These are phyloP conservation scores for Dissophora ornata DNA, from an alignment of 192 early-diverging fungal species.

Conservation along the genomic window DNA sequence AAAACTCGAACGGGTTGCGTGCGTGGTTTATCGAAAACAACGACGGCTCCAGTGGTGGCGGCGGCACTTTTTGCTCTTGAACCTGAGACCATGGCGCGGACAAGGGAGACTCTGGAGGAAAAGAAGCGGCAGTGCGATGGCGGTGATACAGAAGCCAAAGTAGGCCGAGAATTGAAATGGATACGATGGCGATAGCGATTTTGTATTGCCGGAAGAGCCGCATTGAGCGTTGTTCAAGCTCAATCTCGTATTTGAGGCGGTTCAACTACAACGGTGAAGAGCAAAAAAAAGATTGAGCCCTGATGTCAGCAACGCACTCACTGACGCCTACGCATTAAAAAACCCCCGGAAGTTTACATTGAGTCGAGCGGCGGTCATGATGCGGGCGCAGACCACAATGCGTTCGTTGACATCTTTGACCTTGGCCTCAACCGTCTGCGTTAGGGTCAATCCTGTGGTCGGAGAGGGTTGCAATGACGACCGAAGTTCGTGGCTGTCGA, in stretches of 20 bases:
- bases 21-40: neutral
- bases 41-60: no score
- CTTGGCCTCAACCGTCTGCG: slow-evolving; percentile 36
- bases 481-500: slow-evolving; percentile 20
- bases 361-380: slow-evolving; percentile 38
- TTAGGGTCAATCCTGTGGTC: slow-evolving; percentile 23
- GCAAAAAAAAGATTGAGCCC: neutral
- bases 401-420: slow-evolving; percentile 48
- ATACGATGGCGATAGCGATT: slow-evolving; percentile 24
- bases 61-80: no score
- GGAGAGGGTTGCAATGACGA: slow-evolving; percentile 21
- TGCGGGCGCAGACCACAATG: slow-evolving; percentile 40
- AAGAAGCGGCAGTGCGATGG: neutral
- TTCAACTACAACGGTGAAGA: slow-evolving; percentile 20
- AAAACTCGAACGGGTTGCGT: neutral
- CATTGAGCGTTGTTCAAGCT: slow-evolving; percentile 44
- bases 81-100: neutral
- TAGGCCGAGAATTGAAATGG: neutral
- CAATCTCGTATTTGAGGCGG: slow-evolving; percentile 40
- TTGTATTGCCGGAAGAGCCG: slow-evolving; percentile 40
- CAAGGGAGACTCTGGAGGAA: neutral
- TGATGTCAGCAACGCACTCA: no score
- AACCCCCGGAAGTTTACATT: slow-evolving; percentile 20
- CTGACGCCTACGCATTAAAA: no score
- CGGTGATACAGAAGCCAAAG: slow-evolving; percentile 21